Base-by-base conservation (phyloP, 169 alveolate genomes). In the Cryptosporidium canis region DNA sequence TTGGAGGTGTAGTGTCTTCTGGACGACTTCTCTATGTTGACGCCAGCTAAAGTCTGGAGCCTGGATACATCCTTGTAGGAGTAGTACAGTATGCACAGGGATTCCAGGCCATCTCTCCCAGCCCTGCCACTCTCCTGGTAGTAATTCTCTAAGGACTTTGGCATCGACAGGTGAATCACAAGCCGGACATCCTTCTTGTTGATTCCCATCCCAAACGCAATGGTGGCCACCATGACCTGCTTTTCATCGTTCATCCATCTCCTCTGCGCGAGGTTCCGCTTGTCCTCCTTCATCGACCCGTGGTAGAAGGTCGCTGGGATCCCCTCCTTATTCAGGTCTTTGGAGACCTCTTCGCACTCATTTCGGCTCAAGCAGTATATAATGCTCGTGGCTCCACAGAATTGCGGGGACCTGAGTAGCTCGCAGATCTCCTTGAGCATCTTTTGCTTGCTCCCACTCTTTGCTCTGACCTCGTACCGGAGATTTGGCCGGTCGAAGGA, bases 131-230 rank as follows among this genome's bases (percentile, higher is more conserved):
- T 95, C 92, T 98, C 99, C 95, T 97, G 99, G 67, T 96, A 96
- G 90, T 98, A 98, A 83, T 96, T 96, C 93, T 99, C 99, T 41
- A 98, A 92, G 11, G 99, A 96, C 68, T 97, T 97, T 18, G 99
- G 99, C 85, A 99, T 90, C 2, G 99, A 95, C 72, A 93, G 94
- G 85, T 99, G 99, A 12, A 99, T 95, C 8, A 99, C 99, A 91
- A 97, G 97, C 72, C 99, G 94, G 16, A 98, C 99, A 91, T 97
- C 99, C 33, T 94, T 93, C 92, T 99, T 99, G 93, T 99, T 98
- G 45, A 99, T 98, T 37, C 99, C 99, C 99, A 99, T 96, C 24
- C 99, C 99, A 91, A 99, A 99, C 18, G 99, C 99, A 24, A 98
- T 96, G 1, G 99, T 97, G n/a, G 99, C 99, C 3, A 97, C 98